Conservation (phyloP, 2,329 filamentous ascomycete genomes). For the Uncinocarpus reesii region DNA sequence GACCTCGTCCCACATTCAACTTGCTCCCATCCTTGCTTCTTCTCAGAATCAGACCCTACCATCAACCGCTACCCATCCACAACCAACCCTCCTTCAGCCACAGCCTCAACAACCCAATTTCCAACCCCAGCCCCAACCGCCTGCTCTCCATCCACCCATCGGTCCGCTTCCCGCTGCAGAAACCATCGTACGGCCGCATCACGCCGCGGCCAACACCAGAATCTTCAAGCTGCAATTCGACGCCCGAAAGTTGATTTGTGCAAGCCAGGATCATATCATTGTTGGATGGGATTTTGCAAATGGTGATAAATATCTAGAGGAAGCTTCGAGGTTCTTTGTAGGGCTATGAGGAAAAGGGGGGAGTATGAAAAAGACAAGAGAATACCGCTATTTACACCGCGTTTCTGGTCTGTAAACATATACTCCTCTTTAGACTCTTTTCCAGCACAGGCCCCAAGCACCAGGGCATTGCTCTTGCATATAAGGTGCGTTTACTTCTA, state of each 20-base stretch:
- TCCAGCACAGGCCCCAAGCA: too few species aligned
- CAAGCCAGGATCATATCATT: slow-evolving; percentile 80
- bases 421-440: neutral
- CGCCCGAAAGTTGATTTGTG: slow-evolving; percentile 83
- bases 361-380: too few species aligned
- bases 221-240: slow-evolving; percentile 98
- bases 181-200: too few species aligned
- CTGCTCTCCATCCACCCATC: slow-evolving; percentile 2
- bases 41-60: neutral
- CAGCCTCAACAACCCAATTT: slow-evolving; percentile 1
- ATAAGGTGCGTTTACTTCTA: too few species aligned
- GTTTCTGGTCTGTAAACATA: neutral
- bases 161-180: neutral
- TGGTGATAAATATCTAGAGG: slow-evolving; percentile 66
- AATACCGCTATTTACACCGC: too few species aligned
- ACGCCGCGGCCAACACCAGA: too few species aligned
- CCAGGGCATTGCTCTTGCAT: too few species aligned
- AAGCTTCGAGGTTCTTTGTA: slow-evolving; percentile 67
- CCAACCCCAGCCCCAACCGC: slow-evolving; percentile 4
- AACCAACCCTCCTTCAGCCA: neutral
- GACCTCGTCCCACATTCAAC: neutral
- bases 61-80: neutral
- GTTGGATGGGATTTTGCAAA: slow-evolving; percentile 98
- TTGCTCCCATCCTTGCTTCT: neutral
- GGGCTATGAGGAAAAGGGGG: slow-evolving; percentile 26